phyloP scores from a whole-genome alignment of 2,329 filamentous ascomycete genomes.

The Aspergillus udagawae region DNA sequence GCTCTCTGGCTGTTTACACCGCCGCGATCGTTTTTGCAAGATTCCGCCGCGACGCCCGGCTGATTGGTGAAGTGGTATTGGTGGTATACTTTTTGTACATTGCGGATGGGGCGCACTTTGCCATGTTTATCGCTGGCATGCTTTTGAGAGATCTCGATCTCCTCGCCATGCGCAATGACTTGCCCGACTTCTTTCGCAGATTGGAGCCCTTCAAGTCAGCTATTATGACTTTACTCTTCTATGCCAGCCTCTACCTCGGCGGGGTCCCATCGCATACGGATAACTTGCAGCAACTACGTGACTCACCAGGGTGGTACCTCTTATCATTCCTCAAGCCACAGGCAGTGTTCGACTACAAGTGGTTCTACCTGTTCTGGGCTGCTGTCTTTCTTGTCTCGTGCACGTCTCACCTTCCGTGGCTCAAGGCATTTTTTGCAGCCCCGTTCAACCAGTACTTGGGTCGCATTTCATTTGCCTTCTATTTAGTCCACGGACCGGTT shows the following conservation, averaged over 20 bases:
- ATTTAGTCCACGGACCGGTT: conserved; percentile 62
- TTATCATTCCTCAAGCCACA: conserved; percentile 61
- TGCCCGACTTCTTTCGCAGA: conserved; percentile 48
- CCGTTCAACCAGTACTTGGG: conserved; percentile 60
- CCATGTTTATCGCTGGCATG: conserved; percentile 60
- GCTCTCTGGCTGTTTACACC: too few species aligned
- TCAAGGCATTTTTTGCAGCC: conserved; percentile 57
- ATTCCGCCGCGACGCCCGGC: conserved; percentile 51
- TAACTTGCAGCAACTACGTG: conserved; percentile 48
- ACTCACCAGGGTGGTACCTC: conserved; percentile 59
- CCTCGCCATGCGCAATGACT: conserved; percentile 47
- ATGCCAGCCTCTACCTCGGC: too few species aligned
- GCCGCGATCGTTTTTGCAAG: conserved; percentile 44
- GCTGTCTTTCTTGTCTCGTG: conserved; percentile 54
- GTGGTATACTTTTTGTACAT: conserved; percentile 66
- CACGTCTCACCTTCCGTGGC: conserved; percentile 54
- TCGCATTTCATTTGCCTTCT: conserved; percentile 59
- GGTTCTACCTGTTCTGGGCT: conserved; percentile 64
- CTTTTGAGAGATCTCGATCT: conserved; percentile 59
- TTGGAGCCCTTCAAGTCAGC: conserved; percentile 28
- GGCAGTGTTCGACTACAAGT: conserved; percentile 63
- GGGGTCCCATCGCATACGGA: conserved; percentile 29
- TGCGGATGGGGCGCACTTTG: conserved; percentile 60
- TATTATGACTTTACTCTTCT: too few species aligned
- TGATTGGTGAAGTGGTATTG: conserved; percentile 52